Conservation (phyloP, 2,329 filamentous ascomycete genomes). For the Zalaria obscura region DNA sequence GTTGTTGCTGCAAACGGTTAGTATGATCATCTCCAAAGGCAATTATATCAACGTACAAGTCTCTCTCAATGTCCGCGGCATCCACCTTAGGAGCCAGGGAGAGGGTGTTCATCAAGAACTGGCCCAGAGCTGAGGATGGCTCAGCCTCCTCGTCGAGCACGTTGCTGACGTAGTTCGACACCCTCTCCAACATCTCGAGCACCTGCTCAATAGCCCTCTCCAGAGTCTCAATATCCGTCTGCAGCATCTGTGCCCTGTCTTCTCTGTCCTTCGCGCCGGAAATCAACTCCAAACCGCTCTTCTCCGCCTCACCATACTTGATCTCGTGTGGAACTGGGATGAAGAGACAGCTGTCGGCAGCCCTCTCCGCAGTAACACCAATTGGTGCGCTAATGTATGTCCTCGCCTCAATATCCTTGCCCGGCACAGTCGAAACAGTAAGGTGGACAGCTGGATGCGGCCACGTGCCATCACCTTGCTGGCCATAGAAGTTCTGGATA, state of each 20-base stretch:
- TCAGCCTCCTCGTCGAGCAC: conserved; percentile 87
- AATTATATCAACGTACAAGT: conserved; percentile 50
- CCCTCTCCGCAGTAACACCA: conserved; percentile 85
- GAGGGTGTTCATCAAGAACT: conserved; percentile 88
- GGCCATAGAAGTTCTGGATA: conserved; percentile 98
- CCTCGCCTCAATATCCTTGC: conserved; percentile 75
- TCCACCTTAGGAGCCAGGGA: conserved; percentile 93
- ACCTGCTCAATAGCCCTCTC: conserved; percentile 79
- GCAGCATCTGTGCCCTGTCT: conserved; percentile 55
- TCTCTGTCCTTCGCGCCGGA: conserved; percentile 68
- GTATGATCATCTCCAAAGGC: not conserved
- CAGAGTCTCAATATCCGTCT: conserved; percentile 80
- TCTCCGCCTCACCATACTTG: conserved; percentile 69
- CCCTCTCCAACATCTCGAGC: conserved; percentile 76
- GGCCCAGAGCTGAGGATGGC: conserved; percentile 81
- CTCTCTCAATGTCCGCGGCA: conserved; percentile 74
- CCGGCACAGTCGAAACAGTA: conserved; percentile 81
- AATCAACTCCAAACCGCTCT: conserved; percentile 69
- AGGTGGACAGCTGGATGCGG: conserved; percentile 96
- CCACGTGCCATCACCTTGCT: conserved; percentile 91
- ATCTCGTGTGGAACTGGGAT: conserved; percentile 94
- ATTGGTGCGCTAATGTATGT: conserved; percentile 95
- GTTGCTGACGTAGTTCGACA: conserved; percentile 81
- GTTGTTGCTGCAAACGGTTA: conserved; percentile 56
- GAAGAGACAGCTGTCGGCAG: conserved; percentile 92